A percentile compares a stretch with the other conserved stretches of the same genome.
phyloP scores from a whole-genome alignment of 352 stramenopile genomes.

The Globisporangium spiculum region DNA sequence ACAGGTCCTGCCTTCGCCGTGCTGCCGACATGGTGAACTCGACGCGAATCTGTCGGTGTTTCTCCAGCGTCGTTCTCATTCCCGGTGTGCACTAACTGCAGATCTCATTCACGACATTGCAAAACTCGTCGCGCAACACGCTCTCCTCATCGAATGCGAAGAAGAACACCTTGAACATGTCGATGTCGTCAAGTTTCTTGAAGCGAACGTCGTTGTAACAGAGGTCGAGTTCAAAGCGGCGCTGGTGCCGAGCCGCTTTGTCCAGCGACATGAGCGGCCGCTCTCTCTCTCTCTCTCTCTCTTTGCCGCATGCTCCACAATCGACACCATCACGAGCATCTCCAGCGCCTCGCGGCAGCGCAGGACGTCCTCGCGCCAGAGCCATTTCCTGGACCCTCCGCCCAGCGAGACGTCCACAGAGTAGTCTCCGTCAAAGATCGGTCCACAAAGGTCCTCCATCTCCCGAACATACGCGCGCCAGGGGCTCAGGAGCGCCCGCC shows the following conservation, averaged over 20 bases:
- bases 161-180: neutral
- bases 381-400: neutral
- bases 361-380: neutral
- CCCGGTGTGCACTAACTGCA: neutral
- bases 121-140: neutral
- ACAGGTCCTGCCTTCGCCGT: neutral
- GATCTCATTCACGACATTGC: neutral
- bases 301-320: neutral
- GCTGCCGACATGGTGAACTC: neutral
- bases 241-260: too few relatives aligned
- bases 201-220: neutral
- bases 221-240: neutral
- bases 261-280: neutral
- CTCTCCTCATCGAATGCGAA: neutral
- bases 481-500: neutral
- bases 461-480: neutral
- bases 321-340: neutral
- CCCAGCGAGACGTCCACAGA: neutral
- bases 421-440: neutral
- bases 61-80: neutral
- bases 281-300: neutral
- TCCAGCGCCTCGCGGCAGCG: neutral
- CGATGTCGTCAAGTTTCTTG: neutral
- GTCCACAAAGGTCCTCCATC: neutral
- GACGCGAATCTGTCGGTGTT: neutral